Evolutionary conservation across 352 stramenopile genomes (phyloP), one percentile per base, ranked within the genome.

Genomic region (Pythium myriotylum): DNA sequence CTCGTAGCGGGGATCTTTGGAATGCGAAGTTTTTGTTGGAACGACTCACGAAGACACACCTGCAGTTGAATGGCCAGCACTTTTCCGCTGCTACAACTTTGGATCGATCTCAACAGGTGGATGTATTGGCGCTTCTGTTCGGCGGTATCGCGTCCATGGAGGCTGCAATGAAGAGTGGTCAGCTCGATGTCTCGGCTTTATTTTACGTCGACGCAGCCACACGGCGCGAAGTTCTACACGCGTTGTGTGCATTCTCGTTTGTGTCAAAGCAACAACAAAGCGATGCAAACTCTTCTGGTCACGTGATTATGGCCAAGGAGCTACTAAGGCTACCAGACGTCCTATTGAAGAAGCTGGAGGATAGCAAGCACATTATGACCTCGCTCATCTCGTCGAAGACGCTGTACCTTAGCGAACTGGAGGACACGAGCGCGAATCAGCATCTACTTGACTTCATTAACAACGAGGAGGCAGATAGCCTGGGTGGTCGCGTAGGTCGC

Each of bases 161-260:
- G 61, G 80, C 79, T 10, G 82, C 82, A 4, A 91, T 93, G 73
- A 92, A 91, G 59, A 90, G 65, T 33, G 82, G 80, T 0, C 84
- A 86, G 19, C 56, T 93, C 1, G 81, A 93, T 52, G 75, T 93
- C 9, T 92, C 82, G 16, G 77, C 80, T 17, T 62, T 93, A 5
- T 93, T 93, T 58, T 93, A 84, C 41, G 81, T 93, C 6, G 76
- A 88, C 41, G 59, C 83, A 20, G 65, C 73, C 1, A 75, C 75
- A 54, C 77, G 84, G 1, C 87, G 88, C 16, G 84, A 93, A 42
- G 66, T 93, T 22, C 49, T 93, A n/a, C 74, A 93, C 56, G 84
- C 84, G 4, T 59, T 93, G 20, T 92, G 84, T 70, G 81, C 84
- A n/a, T 91, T 93, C 51, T 93, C 84, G 41, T 93, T 81, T 56